These are phyloP conservation scores for Monilinia fructicola DNA, from an alignment of 2,329 filamentous ascomycete genomes.

Conservation along the genomic window DNA sequence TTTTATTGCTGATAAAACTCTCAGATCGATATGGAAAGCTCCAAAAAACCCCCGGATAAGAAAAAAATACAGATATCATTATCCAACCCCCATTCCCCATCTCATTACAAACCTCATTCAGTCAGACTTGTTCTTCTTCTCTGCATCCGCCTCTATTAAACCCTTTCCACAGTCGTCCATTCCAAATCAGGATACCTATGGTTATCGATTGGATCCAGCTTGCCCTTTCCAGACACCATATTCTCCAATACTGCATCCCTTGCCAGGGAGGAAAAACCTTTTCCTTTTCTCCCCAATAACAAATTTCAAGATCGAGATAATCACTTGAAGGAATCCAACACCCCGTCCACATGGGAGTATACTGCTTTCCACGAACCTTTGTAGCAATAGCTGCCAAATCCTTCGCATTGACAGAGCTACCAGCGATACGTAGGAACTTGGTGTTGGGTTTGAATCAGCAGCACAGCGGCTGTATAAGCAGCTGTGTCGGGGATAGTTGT, in stretches of 20 bases:
- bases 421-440: slow-evolving; percentile 24
- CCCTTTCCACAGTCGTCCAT: slow-evolving; percentile 21
- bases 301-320: slow-evolving; percentile 22
- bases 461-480: slow-evolving; percentile 26
- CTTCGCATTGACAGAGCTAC: slow-evolving; percentile 20
- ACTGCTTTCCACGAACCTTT: slow-evolving; percentile 22
- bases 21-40: neutral
- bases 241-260: slow-evolving; percentile 27
- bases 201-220: slow-evolving; percentile 23
- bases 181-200: slow-evolving; percentile 24
- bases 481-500: slow-evolving; percentile 22
- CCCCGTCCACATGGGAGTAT: slow-evolving; percentile 25
- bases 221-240: slow-evolving; percentile 24
- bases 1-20: neutral
- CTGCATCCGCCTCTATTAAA: slow-evolving; percentile 19
- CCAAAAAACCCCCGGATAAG: neutral
- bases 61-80: neutral
- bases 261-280: slow-evolving; percentile 19
- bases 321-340: slow-evolving; percentile 19
- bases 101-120: neutral
- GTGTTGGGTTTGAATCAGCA: slow-evolving; percentile 24
- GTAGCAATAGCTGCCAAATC: slow-evolving; percentile 23
- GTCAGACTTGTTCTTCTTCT: slow-evolving; percentile 3
- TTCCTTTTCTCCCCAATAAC: slow-evolving; percentile 20
- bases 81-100: neutral